These are phyloP conservation scores for Trichosporon sp. DNA, from an alignment of 1,284 basidiomycete species.

Conservation along the genomic window DNA sequence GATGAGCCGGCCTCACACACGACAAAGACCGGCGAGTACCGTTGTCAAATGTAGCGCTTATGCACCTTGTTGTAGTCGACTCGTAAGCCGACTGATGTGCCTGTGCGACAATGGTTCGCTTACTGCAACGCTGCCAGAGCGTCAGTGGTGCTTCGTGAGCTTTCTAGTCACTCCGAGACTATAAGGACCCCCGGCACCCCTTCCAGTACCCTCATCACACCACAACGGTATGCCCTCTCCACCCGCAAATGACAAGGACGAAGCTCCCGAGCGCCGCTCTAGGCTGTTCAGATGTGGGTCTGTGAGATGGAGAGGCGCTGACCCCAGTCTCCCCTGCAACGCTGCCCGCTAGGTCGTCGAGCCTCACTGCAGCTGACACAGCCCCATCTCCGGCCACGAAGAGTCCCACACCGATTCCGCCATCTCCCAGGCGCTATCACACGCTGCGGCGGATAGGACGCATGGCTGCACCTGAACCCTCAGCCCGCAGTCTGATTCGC, in stretches of 20 bases:
- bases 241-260: background rate
- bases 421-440: background rate
- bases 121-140: too few species aligned
- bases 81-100: background rate
- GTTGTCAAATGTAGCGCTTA: background rate
- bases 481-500: background rate
- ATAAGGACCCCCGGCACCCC: background rate
- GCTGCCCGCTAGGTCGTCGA: background rate
- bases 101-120: too few species aligned
- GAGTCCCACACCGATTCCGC: background rate
- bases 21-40: background rate
- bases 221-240: background rate
- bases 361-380: background rate
- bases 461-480: too few species aligned
- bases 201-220: background rate
- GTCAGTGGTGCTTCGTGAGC: background rate
- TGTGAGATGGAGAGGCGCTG: background rate
- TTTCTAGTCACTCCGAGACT: background rate
- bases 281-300: background rate
- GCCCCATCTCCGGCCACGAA: background rate
- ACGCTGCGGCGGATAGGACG: background rate
- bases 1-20: background rate
- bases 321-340: background rate
- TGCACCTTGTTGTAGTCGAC: background rate
- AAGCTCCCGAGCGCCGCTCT: background rate